Conservation (phyloP, 73 alveolate species). For the Effrenium voratum region DNA sequence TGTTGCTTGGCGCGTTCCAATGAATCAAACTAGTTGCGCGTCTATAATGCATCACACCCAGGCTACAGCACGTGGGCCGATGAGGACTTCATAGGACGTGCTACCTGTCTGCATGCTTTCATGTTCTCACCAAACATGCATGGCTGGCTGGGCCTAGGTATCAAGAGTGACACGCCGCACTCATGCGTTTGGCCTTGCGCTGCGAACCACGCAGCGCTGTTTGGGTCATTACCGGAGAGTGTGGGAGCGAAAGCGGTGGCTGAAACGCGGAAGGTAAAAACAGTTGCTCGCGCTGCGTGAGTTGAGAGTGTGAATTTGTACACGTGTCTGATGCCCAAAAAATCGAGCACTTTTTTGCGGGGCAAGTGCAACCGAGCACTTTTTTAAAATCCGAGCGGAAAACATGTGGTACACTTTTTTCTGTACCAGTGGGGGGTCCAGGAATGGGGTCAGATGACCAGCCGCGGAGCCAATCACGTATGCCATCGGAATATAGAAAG, state of each 20-base stretch:
- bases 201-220: constrained; percentile 24
- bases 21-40: too few species aligned
- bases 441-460: too few species aligned
- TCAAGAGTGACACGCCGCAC: neutral
- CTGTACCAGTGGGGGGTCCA: neutral
- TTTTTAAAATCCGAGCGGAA: neutral
- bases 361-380: neutral
- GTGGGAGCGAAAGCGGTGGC: constrained; percentile 12
- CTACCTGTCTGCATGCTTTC: neutral
- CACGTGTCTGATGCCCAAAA: too few species aligned
- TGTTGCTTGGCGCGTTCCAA: neutral
- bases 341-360: neutral
- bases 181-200: neutral
- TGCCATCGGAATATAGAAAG: too few species aligned
- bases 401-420: neutral
- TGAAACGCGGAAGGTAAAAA: neutral
- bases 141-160: neutral
- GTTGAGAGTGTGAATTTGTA: neutral
- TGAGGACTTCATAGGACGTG: constrained; percentile 26
- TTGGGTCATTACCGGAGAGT: constrained; percentile 9
- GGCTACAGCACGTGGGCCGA: constrained; percentile 30
- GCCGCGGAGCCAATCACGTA: too few species aligned
- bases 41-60: neutral
- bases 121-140: neutral
- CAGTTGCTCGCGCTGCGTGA: neutral